Conservation (phyloP, 2,329 filamentous ascomycete genomes). For the Phaeosphaeria sp. region DNA sequence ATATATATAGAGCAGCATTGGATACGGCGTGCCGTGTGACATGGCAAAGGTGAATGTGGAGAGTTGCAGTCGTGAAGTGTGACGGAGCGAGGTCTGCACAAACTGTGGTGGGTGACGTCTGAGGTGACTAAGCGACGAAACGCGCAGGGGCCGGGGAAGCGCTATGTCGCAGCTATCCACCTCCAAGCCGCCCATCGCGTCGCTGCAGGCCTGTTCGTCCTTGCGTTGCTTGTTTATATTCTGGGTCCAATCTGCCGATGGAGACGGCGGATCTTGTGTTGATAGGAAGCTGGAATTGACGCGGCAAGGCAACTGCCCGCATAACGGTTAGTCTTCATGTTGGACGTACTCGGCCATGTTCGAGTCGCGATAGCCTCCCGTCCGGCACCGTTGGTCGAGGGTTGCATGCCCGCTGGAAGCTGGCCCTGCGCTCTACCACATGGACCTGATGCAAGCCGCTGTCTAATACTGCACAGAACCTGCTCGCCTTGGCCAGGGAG, state of each 20-base stretch:
- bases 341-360: constrained; percentile 10
- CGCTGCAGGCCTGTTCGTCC: constrained; percentile 7
- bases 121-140: neutral
- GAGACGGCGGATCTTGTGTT: constrained; percentile 37
- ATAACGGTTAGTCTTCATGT: constrained; percentile 17
- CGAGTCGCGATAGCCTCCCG: constrained; percentile 23
- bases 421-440: neutral
- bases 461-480: constrained; percentile 34
- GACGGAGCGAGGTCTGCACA: neutral
- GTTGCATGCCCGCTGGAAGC: neutral
- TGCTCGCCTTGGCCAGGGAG: constrained; percentile 12
- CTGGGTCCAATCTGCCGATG: constrained; percentile 41
- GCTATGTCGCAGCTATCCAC: constrained; percentile 10
- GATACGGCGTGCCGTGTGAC: neutral
- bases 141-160: constrained; percentile 1
- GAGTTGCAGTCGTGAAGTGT: neutral
- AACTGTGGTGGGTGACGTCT: neutral
- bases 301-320: constrained; percentile 39
- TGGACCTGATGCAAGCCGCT: constrained; percentile 15
- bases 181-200: constrained; percentile 18
- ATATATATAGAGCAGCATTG: no score
- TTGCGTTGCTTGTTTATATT: constrained; percentile 15
- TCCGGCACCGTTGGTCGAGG: constrained; percentile 17
- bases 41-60: neutral
- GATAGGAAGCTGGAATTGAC: constrained; percentile 42